A percentile compares a stretch with the other conserved stretches of the same genome.
phyloP scores from a whole-genome alignment of 1,284 basidiomycete genomes.

The Boletus hoseneyae region DNA sequence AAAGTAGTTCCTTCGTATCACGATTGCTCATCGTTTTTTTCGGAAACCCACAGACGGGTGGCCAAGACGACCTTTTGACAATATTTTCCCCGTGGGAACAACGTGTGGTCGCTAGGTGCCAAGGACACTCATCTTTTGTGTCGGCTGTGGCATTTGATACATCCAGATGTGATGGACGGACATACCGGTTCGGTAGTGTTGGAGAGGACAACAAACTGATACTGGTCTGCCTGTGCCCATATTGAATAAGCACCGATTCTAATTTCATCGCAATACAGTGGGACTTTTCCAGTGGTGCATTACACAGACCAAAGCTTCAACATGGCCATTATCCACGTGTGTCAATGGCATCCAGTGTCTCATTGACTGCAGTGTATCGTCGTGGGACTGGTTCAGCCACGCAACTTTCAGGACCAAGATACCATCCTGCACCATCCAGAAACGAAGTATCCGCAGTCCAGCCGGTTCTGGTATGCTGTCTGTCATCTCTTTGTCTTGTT shows the following conservation, averaged over 20 bases:
- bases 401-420: constrained; percentile 56
- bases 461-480: constrained; percentile 72
- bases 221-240: constrained; percentile 48
- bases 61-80: constrained; percentile 92
- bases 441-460: constrained; percentile 90
- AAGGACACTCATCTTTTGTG: constrained; percentile 95
- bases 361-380: constrained; percentile 53
- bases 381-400: constrained; percentile 52
- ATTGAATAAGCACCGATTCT: neutral
- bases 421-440: constrained; percentile 83
- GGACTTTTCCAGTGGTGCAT: constrained; percentile 83
- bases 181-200: constrained; percentile 88
- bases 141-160: constrained; percentile 89
- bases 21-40: constrained; percentile 1
- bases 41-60: constrained; percentile 54
- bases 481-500: constrained; percentile 18
- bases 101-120: constrained; percentile 92
- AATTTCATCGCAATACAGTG: constrained; percentile 49
- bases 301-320: constrained; percentile 70
- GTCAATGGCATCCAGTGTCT: constrained; percentile 73
- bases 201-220: constrained; percentile 94
- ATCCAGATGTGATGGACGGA: constrained; percentile 77
- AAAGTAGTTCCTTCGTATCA: constrained; percentile 21
- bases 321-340: constrained; percentile 64
- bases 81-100: constrained; percentile 91